Percentiles rank a stretch among this genome's conserved stretches.
Evolutionary conservation across 2,329 filamentous ascomycete species (phyloP).

Genomic region (Myriangium duriaei): DNA sequence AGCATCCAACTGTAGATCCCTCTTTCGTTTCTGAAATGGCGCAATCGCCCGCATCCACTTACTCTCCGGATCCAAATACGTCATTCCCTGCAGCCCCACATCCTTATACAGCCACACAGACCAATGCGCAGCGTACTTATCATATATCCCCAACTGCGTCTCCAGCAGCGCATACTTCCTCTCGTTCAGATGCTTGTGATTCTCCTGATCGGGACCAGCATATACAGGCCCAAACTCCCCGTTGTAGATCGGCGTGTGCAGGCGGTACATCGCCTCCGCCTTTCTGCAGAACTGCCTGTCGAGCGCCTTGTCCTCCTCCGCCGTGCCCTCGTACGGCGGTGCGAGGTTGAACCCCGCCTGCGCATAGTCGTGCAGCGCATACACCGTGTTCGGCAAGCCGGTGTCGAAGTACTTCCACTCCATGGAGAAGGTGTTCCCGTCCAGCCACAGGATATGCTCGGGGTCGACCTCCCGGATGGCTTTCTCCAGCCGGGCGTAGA

Average conservation of each 20-base stretch:
- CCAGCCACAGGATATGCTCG: conserved; percentile 34
- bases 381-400: conserved; percentile 35
- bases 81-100: conserved; percentile 23
- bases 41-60: conserved; percentile 37
- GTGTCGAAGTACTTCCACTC: conserved; percentile 32
- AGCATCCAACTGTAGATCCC: conserved; percentile 39
- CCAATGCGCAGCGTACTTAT: conserved; percentile 42
- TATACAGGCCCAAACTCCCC: conserved; percentile 38
- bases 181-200: conserved; percentile 27
- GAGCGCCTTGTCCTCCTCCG: conserved; percentile 33
- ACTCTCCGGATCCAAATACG: conserved; percentile 15
- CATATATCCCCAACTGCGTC: conserved; percentile 40
- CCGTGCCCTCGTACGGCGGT: conserved; percentile 31
- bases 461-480: conserved; percentile 35
- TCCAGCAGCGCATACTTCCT: conserved; percentile 31
- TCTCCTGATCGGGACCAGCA: conserved; percentile 28
- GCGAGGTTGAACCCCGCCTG: conserved; percentile 37
- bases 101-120: conserved; percentile 34
- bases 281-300: conserved; percentile 35
- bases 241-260: conserved; percentile 37
- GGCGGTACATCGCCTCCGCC: conserved; percentile 33
- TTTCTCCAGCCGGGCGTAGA: conserved; percentile 36
- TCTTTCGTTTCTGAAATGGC: conserved; percentile 45
- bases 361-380: conserved; percentile 41
- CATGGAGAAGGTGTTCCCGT: conserved; percentile 26